These are phyloP conservation scores for Cladophialophora carrionii DNA, from an alignment of 2,329 filamentous ascomycete species.

Conservation along the genomic window DNA sequence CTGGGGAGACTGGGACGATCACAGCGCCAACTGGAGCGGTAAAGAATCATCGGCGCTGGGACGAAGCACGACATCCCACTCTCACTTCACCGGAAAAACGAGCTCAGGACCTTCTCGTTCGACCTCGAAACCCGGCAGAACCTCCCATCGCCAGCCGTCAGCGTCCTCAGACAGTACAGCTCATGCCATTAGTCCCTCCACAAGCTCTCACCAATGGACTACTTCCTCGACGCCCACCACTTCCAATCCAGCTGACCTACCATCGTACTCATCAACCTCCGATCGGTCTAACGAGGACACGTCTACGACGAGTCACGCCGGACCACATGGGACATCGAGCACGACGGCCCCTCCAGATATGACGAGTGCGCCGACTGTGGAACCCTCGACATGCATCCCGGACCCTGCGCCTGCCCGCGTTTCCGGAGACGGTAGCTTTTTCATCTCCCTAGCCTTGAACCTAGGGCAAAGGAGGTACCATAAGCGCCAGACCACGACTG, in stretches of 20 bases:
- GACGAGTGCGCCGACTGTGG: background rate
- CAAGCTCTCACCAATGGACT: background rate
- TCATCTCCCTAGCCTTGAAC: background rate
- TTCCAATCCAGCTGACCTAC: background rate
- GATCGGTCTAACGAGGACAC: background rate
- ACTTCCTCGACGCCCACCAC: background rate
- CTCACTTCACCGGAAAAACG: background rate
- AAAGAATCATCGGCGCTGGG: background rate
- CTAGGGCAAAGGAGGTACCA: background rate
- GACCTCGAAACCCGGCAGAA: background rate
- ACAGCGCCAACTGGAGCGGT: background rate
- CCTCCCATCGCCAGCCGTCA: background rate
- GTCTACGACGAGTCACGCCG: background rate
- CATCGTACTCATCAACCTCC: background rate
- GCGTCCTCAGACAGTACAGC: background rate
- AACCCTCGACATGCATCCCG: background rate
- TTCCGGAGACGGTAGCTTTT: conserved; percentile 19
- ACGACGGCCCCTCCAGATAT: background rate
- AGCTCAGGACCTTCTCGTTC: background rate
- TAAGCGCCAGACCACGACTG: conserved; percentile 9
- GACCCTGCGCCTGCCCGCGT: conserved; percentile 11
- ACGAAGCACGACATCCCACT: background rate
- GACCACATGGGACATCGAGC: background rate
- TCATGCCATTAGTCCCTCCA: background rate
- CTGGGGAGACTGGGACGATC: conserved; percentile 4